Evolutionary conservation across 202 grass and related monocot genomes (phyloP).

Genomic region (Saccharum hybrid): DNA sequence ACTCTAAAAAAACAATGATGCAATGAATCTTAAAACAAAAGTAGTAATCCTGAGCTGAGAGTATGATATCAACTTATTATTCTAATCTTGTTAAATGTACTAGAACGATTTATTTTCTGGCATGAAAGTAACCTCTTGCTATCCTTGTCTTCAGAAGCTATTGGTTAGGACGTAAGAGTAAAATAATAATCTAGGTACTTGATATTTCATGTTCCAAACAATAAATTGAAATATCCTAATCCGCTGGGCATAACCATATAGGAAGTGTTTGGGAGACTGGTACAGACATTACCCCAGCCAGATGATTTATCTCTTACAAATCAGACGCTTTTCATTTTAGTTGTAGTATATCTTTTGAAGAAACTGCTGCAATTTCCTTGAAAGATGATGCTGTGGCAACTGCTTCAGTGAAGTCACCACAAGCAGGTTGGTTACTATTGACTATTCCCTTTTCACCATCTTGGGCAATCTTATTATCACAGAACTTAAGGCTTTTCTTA

Average conservation of each 20-base stretch:
- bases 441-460: background rate
- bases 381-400: slow-evolving; percentile 5
- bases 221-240: slow-evolving; percentile 17
- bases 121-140: background rate
- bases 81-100: slow-evolving; percentile 6
- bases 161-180: background rate
- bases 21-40: too few species aligned
- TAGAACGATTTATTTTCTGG: slow-evolving; percentile 20
- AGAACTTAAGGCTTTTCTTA: background rate
- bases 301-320: slow-evolving; percentile 12
- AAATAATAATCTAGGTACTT: background rate
- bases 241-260: background rate
- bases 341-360: background rate
- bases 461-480: slow-evolving; percentile 22
- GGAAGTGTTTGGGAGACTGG: background rate
- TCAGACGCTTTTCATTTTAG: background rate
- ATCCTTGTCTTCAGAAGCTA: slow-evolving; percentile 13
- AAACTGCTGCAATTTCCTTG: slow-evolving; percentile 23
- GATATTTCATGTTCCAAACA: background rate
- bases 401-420: background rate
- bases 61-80: background rate
- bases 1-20: too few species aligned
- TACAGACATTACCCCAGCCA: background rate
- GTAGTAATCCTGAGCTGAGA: background rate
- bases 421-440: slow-evolving; percentile 26